These are phyloP conservation scores for Blakeslea trispora DNA, from an alignment of 371 early-diverging fungal species.

Conservation along the genomic window DNA sequence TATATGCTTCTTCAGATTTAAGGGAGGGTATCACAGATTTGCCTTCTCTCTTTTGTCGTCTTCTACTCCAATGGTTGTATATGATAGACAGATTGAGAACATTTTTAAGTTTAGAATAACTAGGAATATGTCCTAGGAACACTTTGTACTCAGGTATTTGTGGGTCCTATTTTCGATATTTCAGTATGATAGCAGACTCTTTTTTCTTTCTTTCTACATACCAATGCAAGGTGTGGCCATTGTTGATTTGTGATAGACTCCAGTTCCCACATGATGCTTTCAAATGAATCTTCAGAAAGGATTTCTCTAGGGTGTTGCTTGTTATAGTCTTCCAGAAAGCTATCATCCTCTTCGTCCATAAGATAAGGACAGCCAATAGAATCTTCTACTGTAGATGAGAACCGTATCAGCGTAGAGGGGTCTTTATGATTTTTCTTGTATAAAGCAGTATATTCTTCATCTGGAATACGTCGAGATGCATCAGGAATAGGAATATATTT, in stretches of 20 bases:
- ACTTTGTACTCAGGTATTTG: constrained; percentile 19
- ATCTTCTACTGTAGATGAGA: constrained; percentile 86
- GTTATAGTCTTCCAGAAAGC: constrained; percentile 67
- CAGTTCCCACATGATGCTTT: constrained; percentile 76
- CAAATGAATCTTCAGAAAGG: constrained; percentile 76
- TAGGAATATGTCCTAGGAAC: constrained; percentile 19
- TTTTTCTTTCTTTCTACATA: constrained; percentile 33
- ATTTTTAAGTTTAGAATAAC: constrained; percentile 11
- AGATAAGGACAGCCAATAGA: constrained; percentile 84
- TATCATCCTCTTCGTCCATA: constrained; percentile 85
- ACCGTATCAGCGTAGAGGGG: constrained; percentile 80
- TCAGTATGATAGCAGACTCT: background rate
- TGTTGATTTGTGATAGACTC: constrained; percentile 64
- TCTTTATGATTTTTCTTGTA: constrained; percentile 73
- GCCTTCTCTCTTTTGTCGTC: constrained; percentile 44
- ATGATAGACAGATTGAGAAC: constrained; percentile 14
- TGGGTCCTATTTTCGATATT: constrained; percentile 13
- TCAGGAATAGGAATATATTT: constrained; percentile 94
- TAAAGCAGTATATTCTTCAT: constrained; percentile 61
- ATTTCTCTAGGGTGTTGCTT: constrained; percentile 25
- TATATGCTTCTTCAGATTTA: constrained; percentile 62
- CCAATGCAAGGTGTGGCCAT: constrained; percentile 59
- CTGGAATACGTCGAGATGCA: constrained; percentile 70
- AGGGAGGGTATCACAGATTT: constrained; percentile 66
- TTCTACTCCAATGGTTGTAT: constrained; percentile 40